Evolutionary conservation across 768 basidiomycete species (phyloP), one percentile per base, ranked within the genome.

Genomic region (Pseudohyphozyma bogoriensis): DNA sequence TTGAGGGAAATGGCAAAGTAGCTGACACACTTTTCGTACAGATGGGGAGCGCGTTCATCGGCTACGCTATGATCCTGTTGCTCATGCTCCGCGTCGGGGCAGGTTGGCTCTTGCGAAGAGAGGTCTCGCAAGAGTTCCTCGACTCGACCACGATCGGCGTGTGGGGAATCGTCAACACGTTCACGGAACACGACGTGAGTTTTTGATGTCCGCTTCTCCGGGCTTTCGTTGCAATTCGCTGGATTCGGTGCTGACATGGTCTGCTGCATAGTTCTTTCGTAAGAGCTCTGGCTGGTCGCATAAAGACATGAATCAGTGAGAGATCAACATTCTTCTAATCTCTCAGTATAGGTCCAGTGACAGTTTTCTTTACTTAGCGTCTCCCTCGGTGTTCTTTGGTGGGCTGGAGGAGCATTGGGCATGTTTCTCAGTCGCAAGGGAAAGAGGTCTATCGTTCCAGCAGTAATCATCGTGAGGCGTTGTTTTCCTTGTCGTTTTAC

Each of bases 341-440:
- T 35, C 22, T 32, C 45, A 47, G 33, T 57, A 7, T 42, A 39
- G 6, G 16, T 16, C 15, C 40, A n/a, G 15, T 42, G 18, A n/a
- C 20, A 20, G 42, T 44, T 9, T 4, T 42, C 40, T 15, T 15
- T 3, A 4, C 72, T 86, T 91, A 87, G 93, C 73, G 89, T 88
- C 83, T 88, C 85, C 53, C 75, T 89, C 11, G 86, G 86, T 33
- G 78, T 87, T 28, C 76, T 87, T 37, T 87, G 85, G 92, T 92
- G 89, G 89, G 79, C 85, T 20, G 92, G 92, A 56, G 92, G 92
- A 24, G 76, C 83, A n/a, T 76, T 96, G 7, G 92, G 90, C 3
- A 85, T 95, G 53, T 85, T 84, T 71, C 79, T 93, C 16, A 79
- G 86, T 3, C 78, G 86, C 57, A 84, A 85, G 59, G 86, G 87